Conservation (phyloP, 2,329 filamentous ascomycete species). For the Periconia macrospinosa region DNA sequence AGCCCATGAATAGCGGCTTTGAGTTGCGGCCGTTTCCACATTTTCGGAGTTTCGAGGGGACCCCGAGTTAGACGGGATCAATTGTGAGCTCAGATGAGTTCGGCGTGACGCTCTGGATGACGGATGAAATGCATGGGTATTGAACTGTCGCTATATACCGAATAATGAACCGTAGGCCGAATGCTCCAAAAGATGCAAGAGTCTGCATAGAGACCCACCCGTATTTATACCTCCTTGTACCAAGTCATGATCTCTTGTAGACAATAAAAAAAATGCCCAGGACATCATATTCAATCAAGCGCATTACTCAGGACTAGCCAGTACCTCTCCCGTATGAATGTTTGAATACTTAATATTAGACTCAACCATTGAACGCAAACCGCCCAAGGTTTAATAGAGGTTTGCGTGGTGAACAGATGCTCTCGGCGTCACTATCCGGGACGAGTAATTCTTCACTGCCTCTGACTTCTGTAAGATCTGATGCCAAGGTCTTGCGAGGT, state of each 20-base stretch:
- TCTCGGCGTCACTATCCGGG: constrained; percentile 48
- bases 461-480: constrained; percentile 28
- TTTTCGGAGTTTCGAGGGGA: too few relatives aligned
- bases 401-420: constrained; percentile 38
- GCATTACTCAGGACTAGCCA: background rate
- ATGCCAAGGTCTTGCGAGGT: constrained; percentile 23
- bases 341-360: constrained; percentile 5
- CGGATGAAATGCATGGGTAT: background rate
- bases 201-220: background rate
- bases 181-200: background rate
- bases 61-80: too few relatives aligned
- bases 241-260: background rate
- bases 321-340: background rate
- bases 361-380: constrained; percentile 41
- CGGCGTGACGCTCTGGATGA: background rate
- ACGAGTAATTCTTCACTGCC: constrained; percentile 53
- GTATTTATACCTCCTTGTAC: background rate
- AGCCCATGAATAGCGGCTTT: too few relatives aligned
- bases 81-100: too few relatives aligned
- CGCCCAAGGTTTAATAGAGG: constrained; percentile 42
- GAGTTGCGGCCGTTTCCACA: too few relatives aligned
- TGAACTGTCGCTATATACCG: background rate
- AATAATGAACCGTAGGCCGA: background rate
- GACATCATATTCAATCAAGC: background rate
- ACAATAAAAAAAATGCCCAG: background rate